Base-by-base conservation (phyloP, 345 rosid genomes). In the Heritiera fomes region DNA sequence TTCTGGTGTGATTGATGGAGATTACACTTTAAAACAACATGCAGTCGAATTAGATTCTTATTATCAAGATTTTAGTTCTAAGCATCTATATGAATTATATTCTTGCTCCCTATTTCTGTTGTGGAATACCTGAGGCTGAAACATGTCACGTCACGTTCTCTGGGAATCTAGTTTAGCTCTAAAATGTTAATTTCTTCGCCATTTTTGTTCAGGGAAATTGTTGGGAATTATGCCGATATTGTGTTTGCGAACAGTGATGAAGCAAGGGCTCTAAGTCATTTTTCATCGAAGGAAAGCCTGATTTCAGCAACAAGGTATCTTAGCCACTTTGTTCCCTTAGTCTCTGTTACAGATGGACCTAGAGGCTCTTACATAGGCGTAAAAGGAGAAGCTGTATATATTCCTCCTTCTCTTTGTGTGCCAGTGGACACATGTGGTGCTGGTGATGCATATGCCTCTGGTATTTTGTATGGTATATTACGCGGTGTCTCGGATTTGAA, bases 361-460 rank as follows among this genome's bases (percentile, higher is more conserved):
- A 89, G 84, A 80, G 98, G 99, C 11, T 93, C 99, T 41, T 93
- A 93, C 81, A 88, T 95, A 49, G 99, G 99, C 23, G 90, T 92
- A 6, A 95, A 92, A 87, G 99, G 99, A 84, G 99, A 95, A 85
- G 97, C 98, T 69, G 86, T 93, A 82, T 95, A 87, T 84, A 81
- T 95, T 58, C 93, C 98, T 75, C 97, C 98, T 41, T 88, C 92
- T 8, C 94, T 93, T 28, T 93, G 98, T 64, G 87, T 88, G 40
- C 98, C 96, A 0, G 81, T 89, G 15, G 99, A 93, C 80, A 93
- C 97, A 0, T 92, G 99, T 66, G 98, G 99, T 66, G 98, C 98
- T 0, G 99, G 99, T 69, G 97, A 95, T 79, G 98, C 98, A 7
- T 95, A 92, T 23, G 98, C 99, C 71, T 90, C 99, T 4, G 98